phyloP scores from a whole-genome alignment of 2,329 filamentous ascomycete genomes.

The Fusarium miscanthi region DNA sequence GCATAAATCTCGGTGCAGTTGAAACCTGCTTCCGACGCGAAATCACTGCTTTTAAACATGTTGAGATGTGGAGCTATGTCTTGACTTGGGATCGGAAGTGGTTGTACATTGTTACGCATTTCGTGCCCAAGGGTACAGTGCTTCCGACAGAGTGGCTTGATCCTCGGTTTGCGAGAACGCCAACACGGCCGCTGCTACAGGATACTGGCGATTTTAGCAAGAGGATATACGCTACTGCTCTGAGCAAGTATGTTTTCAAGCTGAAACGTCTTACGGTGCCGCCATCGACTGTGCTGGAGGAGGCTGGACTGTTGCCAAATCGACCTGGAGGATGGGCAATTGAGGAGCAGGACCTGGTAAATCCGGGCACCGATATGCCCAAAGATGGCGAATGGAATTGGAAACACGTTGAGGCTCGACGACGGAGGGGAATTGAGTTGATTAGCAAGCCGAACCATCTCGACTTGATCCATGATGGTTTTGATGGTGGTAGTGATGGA shows the following conservation, averaged over 20 bases:
- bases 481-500: neutral
- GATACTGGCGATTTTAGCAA: neutral
- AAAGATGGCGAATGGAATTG: neutral
- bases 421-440: neutral
- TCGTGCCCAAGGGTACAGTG: neutral
- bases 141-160: neutral
- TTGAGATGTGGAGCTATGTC: constrained; percentile 10
- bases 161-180: neutral
- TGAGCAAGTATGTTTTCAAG: constrained; percentile 12
- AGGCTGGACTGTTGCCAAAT: neutral
- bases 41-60: neutral
- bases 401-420: neutral
- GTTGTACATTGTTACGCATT: constrained; percentile 6
- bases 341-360: neutral
- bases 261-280: neutral
- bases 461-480: neutral
- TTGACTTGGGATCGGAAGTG: constrained; percentile 15
- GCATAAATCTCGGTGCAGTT: neutral
- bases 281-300: neutral
- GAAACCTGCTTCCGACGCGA: neutral
- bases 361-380: no score
- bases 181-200: fast-evolving
- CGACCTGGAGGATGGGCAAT: constrained; percentile 2
- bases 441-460: neutral
- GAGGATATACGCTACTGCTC: neutral